Percentiles rank a stretch among this genome's conserved stretches.
Evolutionary conservation across 768 basidiomycete species (phyloP).

Genomic region (Paxillus ammoniavirescens): DNA sequence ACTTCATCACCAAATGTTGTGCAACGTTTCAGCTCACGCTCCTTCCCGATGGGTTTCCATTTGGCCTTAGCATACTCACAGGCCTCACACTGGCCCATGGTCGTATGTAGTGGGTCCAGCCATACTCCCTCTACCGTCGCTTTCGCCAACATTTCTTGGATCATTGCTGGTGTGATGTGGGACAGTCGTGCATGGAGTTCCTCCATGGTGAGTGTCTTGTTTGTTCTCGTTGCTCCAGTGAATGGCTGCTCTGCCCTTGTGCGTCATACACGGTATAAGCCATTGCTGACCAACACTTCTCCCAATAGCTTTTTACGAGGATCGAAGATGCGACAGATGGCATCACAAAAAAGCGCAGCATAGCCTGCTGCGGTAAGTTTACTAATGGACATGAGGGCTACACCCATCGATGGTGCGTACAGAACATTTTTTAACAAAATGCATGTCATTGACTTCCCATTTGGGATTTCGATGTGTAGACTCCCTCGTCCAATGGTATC

Average conservation of each 20-base stretch:
- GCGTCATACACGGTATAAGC: neutral
- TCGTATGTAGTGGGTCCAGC: neutral
- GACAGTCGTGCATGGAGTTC: neutral
- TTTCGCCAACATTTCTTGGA: neutral
- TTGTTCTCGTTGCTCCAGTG: neutral
- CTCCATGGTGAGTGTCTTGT: neutral
- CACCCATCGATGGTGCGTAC: neutral
- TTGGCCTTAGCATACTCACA: conserved; percentile 9
- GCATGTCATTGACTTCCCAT: neutral
- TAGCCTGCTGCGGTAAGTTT: neutral
- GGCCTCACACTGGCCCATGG: conserved; percentile 3
- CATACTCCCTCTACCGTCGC: neutral
- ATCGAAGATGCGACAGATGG: neutral
- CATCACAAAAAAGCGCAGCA: neutral
- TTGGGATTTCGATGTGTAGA: neutral
- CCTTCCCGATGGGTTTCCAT: conserved; percentile 3
- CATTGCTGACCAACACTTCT: neutral
- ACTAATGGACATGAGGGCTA: neutral
- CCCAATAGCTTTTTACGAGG: neutral
- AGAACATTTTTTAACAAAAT: neutral
- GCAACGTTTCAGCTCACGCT: neutral
- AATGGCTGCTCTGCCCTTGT: no score
- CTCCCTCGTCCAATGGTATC: neutral
- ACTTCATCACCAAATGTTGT: neutral
- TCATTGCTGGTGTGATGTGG: neutral